Conservation (phyloP, 768 basidiomycete species). For the Rhodotorula kratochvilovae region DNA sequence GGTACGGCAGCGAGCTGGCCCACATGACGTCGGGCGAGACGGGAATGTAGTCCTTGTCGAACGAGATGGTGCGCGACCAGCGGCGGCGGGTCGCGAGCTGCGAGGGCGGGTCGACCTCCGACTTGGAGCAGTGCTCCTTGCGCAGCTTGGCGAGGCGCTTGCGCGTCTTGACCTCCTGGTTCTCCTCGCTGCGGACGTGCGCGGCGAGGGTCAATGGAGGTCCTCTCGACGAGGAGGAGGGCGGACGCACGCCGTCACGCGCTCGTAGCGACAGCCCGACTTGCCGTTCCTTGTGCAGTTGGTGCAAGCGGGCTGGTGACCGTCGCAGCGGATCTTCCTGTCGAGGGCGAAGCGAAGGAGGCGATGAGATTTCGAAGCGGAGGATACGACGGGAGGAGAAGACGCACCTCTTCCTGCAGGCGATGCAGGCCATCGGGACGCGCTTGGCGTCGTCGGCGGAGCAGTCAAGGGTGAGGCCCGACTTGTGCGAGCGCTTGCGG, state of each 20-base stretch:
- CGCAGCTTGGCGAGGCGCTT: constrained; percentile 11
- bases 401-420: constrained; percentile 3
- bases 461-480: neutral
- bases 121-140: neutral
- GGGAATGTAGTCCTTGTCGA: neutral
- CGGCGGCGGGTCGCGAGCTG: neutral
- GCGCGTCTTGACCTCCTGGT: constrained; percentile 11
- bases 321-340: constrained; percentile 16
- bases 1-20: neutral
- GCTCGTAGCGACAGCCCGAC: neutral
- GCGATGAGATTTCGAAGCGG: neutral
- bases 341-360: too few relatives aligned
- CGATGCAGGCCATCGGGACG: neutral
- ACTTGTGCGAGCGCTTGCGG: neutral
- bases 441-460: neutral
- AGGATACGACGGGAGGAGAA: neutral
- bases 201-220: rapidly evolving
- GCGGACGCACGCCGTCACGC: neutral
- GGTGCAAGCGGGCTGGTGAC: neutral
- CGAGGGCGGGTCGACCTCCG: neutral
- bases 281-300: neutral
- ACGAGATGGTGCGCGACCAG: neutral
- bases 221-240: too few relatives aligned
- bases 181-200: neutral
- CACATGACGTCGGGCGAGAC: neutral